Conservation (phyloP, 805 yeast genomes). For the Suhomyces sp. region DNA sequence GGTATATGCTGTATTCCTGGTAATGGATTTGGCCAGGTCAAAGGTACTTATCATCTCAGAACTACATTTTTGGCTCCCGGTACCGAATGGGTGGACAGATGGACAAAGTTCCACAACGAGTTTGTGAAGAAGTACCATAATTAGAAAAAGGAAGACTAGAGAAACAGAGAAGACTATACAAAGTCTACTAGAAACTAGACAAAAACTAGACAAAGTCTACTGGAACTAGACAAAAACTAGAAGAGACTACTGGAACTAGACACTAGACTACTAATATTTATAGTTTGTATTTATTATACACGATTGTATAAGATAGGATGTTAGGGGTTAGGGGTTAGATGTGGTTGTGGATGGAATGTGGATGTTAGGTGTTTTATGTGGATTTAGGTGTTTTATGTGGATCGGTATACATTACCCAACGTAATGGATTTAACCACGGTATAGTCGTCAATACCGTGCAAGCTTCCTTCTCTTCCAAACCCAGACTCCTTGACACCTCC, state of each 20-base stretch:
- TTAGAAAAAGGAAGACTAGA: not conserved
- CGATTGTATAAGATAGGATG: no score
- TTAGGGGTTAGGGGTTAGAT: no score
- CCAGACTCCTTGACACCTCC: constrained; percentile 68
- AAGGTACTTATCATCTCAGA: constrained; percentile 88
- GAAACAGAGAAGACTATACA: no score
- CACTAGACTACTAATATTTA: no score
- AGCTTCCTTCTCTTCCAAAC: constrained; percentile 67
- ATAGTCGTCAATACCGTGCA: constrained; percentile 61
- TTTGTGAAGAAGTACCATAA: constrained; percentile 57
- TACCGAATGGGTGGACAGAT: constrained; percentile 74
- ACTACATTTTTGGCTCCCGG: constrained; percentile 98
- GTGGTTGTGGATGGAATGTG: no score
- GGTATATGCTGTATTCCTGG: constrained; percentile 99
- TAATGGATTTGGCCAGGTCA: constrained; percentile 91
- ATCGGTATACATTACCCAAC: constrained; percentile 44
- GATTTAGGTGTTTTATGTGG: no score
- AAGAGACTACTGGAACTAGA: no score
- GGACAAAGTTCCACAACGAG: constrained; percentile 74
- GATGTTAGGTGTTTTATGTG: no score
- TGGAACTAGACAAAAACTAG: no score
- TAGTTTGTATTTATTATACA: no score
- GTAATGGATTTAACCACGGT: constrained; percentile 50
- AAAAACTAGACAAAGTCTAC: no score
- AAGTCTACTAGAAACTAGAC: no score